Conservation (phyloP, 495 filamentous ascomycete genomes). For the Clohesyomyces aquaticus region DNA sequence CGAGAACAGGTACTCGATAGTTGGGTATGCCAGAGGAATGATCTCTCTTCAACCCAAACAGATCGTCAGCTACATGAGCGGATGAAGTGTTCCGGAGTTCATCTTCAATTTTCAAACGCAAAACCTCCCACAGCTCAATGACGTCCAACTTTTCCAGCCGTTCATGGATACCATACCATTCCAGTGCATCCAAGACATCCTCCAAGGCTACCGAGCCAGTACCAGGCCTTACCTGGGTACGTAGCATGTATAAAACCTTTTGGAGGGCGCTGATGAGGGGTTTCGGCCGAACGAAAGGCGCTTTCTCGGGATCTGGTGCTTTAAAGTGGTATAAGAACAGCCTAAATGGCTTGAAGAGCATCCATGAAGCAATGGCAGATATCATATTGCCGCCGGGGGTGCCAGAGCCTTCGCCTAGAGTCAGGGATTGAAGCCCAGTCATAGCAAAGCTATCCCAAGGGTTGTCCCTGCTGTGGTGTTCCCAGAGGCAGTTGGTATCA, state of each 20-base stretch:
- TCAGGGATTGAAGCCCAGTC: slow-evolving; percentile 62
- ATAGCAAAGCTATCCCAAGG: slow-evolving; percentile 54
- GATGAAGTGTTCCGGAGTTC: slow-evolving; percentile 56
- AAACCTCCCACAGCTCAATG: slow-evolving; percentile 54
- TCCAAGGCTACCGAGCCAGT: slow-evolving; percentile 35
- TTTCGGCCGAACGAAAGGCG: slow-evolving; percentile 56
- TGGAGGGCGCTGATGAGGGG: slow-evolving; percentile 45
- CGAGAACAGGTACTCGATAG: slow-evolving; percentile 40
- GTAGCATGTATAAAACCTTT: slow-evolving; percentile 41
- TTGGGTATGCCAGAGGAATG: slow-evolving; percentile 34
- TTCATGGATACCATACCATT: slow-evolving; percentile 47
- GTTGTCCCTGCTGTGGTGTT: slow-evolving; percentile 50
- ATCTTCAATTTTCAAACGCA: slow-evolving; percentile 57
- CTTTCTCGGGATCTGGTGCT: slow-evolving; percentile 55
- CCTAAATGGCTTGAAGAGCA: slow-evolving; percentile 63
- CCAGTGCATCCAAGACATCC: slow-evolving; percentile 38
- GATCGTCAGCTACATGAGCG: slow-evolving; percentile 47
- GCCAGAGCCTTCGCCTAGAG: slow-evolving; percentile 50
- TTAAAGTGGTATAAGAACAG: slow-evolving; percentile 57
- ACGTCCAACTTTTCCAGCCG: slow-evolving; percentile 46
- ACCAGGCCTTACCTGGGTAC: slow-evolving; percentile 31
- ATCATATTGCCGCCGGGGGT: slow-evolving; percentile 50
- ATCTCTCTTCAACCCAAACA: slow-evolving; percentile 52
- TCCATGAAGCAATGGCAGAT: slow-evolving; percentile 56
- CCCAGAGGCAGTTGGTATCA: slow-evolving; percentile 66